A percentile compares a stretch with the other conserved stretches of the same genome.
Evolutionary conservation across 805 yeast species (phyloP).

Genomic region (Kregervanrija pseudodelftensis): DNA sequence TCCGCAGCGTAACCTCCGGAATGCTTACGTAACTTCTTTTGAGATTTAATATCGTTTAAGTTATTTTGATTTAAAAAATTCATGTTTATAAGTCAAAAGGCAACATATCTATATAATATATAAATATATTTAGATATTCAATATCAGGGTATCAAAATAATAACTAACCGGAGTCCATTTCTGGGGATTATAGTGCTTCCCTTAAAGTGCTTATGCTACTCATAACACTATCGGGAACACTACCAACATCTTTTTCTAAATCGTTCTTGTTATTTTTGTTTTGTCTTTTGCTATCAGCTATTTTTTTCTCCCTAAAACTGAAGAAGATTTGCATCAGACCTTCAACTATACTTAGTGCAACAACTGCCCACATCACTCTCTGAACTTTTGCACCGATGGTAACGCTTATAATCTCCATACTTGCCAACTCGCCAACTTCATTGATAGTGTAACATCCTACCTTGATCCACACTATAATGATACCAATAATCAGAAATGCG

Average conservation of each 20-base stretch:
- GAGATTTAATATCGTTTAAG: too few species aligned
- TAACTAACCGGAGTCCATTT: too few species aligned
- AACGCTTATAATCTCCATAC: constrained; percentile 10
- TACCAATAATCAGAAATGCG: constrained; percentile 4
- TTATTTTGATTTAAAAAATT: too few species aligned
- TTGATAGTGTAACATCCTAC: constrained; percentile 5
- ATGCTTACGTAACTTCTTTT: too few species aligned
- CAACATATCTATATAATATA: neutral
- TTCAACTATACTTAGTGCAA: constrained; percentile 4
- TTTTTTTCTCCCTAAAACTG: constrained; percentile 1
- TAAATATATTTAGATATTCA: too few species aligned
- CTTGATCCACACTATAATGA: constrained; percentile 9
- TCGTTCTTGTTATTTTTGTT: neutral
- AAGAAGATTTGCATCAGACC: neutral
- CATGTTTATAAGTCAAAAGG: neutral
- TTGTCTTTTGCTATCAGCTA: too few species aligned
- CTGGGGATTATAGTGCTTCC: neutral
- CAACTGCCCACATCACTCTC: constrained; percentile 8
- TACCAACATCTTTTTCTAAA: constrained; percentile 6
- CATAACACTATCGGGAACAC: constrained; percentile 8
- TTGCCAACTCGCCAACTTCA: constrained; percentile 5
- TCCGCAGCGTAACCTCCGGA: too few species aligned
- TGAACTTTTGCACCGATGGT: constrained; percentile 3
- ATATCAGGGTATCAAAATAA: too few species aligned
- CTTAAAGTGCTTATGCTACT: constrained; percentile 11